Percentiles rank a stretch among this genome's conserved stretches.
Evolutionary conservation across 148 eudicot genomes (phyloP).

Genomic region (Camellia lanceoleosa): DNA sequence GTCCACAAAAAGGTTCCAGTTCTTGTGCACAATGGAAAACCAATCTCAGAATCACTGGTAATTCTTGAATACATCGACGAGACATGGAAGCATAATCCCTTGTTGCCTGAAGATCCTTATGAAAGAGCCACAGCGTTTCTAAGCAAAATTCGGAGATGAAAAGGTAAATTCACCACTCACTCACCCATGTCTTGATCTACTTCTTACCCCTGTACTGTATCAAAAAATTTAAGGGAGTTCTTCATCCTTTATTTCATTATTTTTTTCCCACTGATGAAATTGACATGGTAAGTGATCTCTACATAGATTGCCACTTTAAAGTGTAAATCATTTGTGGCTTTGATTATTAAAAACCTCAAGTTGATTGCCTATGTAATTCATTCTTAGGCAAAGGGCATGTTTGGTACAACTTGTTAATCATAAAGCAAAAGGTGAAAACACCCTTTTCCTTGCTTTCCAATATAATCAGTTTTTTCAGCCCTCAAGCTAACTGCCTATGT

Average conservation of each 20-base stretch:
- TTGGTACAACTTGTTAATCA: no score
- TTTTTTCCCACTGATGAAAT: no score
- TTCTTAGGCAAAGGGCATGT: no score
- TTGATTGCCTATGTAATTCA: no score
- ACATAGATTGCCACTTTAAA: no score
- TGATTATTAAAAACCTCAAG: no score
- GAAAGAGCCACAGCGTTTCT: slow-evolving; percentile 37
- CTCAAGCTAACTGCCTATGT: no score
- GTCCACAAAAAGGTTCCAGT: slow-evolving; percentile 34
- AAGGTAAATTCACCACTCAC: slow-evolving; percentile 22
- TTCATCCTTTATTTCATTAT: not conserved
- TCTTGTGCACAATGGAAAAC: slow-evolving; percentile 33
- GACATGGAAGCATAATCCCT: slow-evolving; percentile 27
- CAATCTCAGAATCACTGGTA: slow-evolving; percentile 34
- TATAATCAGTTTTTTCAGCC: no score
- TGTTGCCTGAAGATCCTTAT: slow-evolving; percentile 35
- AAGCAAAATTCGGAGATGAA: slow-evolving; percentile 35
- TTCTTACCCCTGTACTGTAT: not conserved
- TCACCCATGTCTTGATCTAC: not conserved
- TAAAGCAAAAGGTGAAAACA: no score
- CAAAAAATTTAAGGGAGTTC: not conserved
- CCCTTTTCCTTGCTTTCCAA: no score
- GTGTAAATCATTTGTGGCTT: no score
- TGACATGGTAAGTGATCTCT: no score
- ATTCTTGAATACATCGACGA: slow-evolving; percentile 41